Percentiles rank a stretch among this genome's conserved stretches.
Conservation (phyloP, 768 basidiomycete genomes). For the Boletus patriciae region DNA sequence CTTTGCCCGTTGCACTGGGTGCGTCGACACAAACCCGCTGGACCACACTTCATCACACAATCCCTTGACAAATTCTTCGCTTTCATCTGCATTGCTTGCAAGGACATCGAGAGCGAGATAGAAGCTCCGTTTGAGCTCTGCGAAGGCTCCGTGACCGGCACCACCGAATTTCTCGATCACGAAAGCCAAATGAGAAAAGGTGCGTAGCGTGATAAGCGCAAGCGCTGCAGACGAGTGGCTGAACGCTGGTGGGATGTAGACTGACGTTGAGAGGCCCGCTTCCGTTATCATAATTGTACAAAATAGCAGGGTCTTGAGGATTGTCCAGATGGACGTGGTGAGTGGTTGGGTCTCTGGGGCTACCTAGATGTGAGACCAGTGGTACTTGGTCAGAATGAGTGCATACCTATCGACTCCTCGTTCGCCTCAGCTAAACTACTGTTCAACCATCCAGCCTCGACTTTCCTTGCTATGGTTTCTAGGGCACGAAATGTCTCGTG, state of each 20-base stretch:
- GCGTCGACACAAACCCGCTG: conserved; percentile 22
- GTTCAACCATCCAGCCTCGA: conserved; percentile 52
- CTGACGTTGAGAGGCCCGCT: conserved; percentile 52
- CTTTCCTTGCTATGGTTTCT: conserved; percentile 38
- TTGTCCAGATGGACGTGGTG: conserved; percentile 57
- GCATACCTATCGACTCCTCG: conserved; percentile 32
- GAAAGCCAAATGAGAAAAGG: conserved; percentile 69
- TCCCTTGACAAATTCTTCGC: conserved; percentile 40
- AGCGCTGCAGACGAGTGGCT: conserved; percentile 46
- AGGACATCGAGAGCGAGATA: conserved; percentile 79
- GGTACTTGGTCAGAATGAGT: conserved; percentile 26
- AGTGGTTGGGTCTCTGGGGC: conserved; percentile 47
- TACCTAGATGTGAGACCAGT: conserved; percentile 23
- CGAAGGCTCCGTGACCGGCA: conserved; percentile 52
- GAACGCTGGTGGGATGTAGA: conserved; percentile 49
- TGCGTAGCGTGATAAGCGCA: conserved; percentile 53
- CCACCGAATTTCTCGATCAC: conserved; percentile 82
- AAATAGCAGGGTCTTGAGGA: conserved; percentile 77
- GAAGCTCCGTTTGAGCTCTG: conserved; percentile 71
- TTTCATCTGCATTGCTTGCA: conserved; percentile 39
- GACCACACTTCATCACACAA: conserved; percentile 35
- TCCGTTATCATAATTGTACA: conserved; percentile 68
- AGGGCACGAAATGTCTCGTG: conserved; percentile 30
- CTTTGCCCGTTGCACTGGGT: conserved; percentile 35
- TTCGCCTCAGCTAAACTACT: conserved; percentile 33